These are phyloP conservation scores for Amanita rimosa DNA, from an alignment of 768 basidiomycete species.

Conservation along the genomic window DNA sequence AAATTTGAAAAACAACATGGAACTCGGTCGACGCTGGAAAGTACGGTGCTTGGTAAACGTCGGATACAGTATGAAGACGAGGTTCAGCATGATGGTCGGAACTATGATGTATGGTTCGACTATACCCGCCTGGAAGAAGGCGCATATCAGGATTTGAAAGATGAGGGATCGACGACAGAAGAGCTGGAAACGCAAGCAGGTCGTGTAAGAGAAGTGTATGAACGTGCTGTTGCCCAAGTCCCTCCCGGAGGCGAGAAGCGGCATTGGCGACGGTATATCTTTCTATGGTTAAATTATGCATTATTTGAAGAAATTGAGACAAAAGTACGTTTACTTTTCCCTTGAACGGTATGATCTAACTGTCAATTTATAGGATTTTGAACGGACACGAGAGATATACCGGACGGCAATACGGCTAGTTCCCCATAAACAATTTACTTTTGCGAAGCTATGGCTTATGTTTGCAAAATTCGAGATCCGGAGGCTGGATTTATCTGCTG, in stretches of 20 bases:
- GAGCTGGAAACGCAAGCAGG: conserved; percentile 51
- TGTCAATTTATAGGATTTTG: conserved; percentile 49
- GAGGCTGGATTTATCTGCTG: conserved; percentile 67
- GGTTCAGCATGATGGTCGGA: conserved; percentile 77
- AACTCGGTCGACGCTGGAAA: conserved; percentile 75
- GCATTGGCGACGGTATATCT: conserved; percentile 84
- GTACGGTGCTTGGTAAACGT: conserved; percentile 94
- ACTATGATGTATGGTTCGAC: conserved; percentile 99
- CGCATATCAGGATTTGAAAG: conserved; percentile 62
- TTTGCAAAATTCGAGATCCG: conserved; percentile 91
- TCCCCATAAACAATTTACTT: conserved; percentile 95
- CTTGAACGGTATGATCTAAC: not conserved
- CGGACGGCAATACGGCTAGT: conserved; percentile 81
- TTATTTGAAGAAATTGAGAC: conserved; percentile 95
- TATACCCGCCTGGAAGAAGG: conserved; percentile 90
- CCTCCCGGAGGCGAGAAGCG: conserved; percentile 92
- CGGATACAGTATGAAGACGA: conserved; percentile 99
- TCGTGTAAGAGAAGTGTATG: conserved; percentile 88
- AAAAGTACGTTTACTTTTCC: conserved; percentile 38
- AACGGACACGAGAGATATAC: conserved; percentile 83
- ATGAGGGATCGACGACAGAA: conserved; percentile 62
- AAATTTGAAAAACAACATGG: conserved; percentile 99
- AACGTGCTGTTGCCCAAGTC: conserved; percentile 89
- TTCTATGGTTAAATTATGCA: conserved; percentile 92
- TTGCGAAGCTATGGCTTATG: conserved; percentile 92